Evolutionary conservation across 2,329 filamentous ascomycete genomes (phyloP), one percentile per base, ranked within the genome.

Genomic region (Stagonosporopsis cucurbitacearum): DNA sequence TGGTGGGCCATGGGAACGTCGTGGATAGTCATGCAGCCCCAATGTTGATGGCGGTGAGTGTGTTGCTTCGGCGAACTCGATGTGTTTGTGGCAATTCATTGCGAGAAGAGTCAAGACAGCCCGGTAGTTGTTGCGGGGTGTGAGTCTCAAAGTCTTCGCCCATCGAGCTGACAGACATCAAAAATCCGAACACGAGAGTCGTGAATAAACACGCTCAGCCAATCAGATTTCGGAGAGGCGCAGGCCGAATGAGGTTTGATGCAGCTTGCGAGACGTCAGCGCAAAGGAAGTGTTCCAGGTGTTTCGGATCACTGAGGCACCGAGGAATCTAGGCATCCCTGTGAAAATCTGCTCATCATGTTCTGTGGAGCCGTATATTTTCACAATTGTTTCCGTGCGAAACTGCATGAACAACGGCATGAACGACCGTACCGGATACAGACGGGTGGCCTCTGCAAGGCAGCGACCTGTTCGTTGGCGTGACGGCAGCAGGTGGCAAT

Each of bases 371-470:
- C 39, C 41, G 13, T 8, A 17, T 19, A 32, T 44, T 51, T 43
- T 43, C 52, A 43, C 41, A 22, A 46, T 25, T 26, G 43, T 55
- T 40, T 58, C 54, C 44, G 50, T 33, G 37, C 41, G 43, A 50
- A 22, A 39, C 22, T 50, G 61, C 65, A 64, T 67, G 52, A 63
- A 53, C 23, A 57, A 23, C 22, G 48, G 61, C 65, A 64, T 67
- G 52, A 63, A 53, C 23, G 56, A 23, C 12, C 28, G 39, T 25
- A 33, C 58, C 50, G 35, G 42, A 63, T 55, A 20, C 40, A 57
- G 61, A 53, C 53, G 43, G 54, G n/a, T 30, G 42, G 67, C 67
- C 62, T 62, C 48, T 53, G 47, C 64, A 60, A 72, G 70, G 70
- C 69, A 71, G 60, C 67, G 58, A 66, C 59, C 57, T 62, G 64